These are phyloP conservation scores for Clavispora asparagi DNA, from an alignment of 805 yeast genomes.

Conservation along the genomic window DNA sequence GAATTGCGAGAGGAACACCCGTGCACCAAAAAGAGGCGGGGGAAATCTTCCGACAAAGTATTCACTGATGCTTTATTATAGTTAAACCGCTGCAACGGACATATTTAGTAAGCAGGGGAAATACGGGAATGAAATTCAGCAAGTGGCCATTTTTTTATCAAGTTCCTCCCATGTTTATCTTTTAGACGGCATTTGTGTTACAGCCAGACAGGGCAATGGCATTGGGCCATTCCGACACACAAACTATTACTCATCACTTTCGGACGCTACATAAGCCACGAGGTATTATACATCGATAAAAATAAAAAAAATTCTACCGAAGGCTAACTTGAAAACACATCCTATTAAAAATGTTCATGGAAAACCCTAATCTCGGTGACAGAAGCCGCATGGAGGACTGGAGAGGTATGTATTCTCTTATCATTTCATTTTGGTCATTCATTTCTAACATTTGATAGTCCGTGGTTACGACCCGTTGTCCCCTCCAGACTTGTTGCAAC, in stretches of 20 bases:
- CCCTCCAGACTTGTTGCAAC: slow-evolving; percentile 86
- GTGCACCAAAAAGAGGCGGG: background rate
- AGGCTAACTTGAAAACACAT: background rate
- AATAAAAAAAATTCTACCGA: background rate
- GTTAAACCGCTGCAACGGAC: too few relatives aligned
- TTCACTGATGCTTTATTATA: too few relatives aligned
- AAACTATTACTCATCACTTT: background rate
- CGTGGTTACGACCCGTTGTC: slow-evolving; percentile 90
- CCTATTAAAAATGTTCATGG: slow-evolving; percentile 60
- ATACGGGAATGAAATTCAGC: too few relatives aligned
- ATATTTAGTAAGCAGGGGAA: too few relatives aligned
- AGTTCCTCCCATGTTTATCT: too few relatives aligned
- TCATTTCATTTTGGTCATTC: too few relatives aligned
- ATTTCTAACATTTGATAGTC: slow-evolving; percentile 25
- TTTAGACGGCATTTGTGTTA: background rate
- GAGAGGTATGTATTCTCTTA: slow-evolving; percentile 39
- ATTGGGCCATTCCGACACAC: background rate
- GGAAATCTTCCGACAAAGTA: background rate
- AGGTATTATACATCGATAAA: background rate
- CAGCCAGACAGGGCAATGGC: background rate
- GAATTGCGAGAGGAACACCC: background rate
- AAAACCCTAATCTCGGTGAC: slow-evolving; percentile 82
- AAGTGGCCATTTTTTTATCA: too few relatives aligned
- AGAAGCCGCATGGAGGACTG: slow-evolving; percentile 57
- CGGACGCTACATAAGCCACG: background rate